A percentile compares a stretch with the other conserved stretches of the same genome.
Conservation (phyloP, 2,329 filamentous ascomycete genomes). For the Clonostachys chloroleuca region DNA sequence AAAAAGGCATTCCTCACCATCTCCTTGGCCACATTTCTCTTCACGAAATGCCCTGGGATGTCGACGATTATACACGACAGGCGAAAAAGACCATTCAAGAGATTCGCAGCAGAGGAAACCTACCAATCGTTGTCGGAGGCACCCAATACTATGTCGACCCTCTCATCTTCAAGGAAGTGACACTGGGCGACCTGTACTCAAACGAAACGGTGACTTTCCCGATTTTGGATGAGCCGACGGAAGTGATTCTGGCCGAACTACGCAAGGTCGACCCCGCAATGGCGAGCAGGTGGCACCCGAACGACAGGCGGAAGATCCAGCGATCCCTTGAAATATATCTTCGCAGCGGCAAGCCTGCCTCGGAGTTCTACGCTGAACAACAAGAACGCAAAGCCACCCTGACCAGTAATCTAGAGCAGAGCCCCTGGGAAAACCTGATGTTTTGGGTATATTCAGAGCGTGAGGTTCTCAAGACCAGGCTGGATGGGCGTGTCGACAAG, state of each 20-base stretch:
- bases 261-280: conserved; percentile 81
- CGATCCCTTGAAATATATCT: conserved; percentile 89
- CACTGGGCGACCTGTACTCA: conserved; percentile 27
- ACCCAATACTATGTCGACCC: conserved; percentile 95
- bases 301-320: conserved; percentile 83
- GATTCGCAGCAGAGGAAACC: conserved; percentile 70
- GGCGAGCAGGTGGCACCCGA: conserved; percentile 91
- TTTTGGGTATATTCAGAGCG: conserved; percentile 84
- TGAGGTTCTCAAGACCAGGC: conserved; percentile 61
- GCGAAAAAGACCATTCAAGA: conserved; percentile 68
- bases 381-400: conserved; percentile 28
- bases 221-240: conserved; percentile 67
- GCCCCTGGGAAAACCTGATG: conserved; percentile 56
- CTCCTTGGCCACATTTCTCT: conserved; percentile 75
- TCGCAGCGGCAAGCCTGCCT: conserved; percentile 74
- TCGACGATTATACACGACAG: conserved; percentile 70
- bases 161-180: conserved; percentile 71
- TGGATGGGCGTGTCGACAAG: conserved; percentile 74
- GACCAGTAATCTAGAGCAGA: conserved; percentile 9
- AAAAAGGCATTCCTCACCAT: conserved; percentile 80
- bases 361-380: conserved; percentile 84
- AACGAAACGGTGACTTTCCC: conserved; percentile 39
- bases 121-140: conserved; percentile 89
- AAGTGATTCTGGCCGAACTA: conserved; percentile 68
- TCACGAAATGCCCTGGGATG: conserved; percentile 77